Conservation (phyloP, 2,329 filamentous ascomycete genomes). For the Teratosphaeria destructans region DNA sequence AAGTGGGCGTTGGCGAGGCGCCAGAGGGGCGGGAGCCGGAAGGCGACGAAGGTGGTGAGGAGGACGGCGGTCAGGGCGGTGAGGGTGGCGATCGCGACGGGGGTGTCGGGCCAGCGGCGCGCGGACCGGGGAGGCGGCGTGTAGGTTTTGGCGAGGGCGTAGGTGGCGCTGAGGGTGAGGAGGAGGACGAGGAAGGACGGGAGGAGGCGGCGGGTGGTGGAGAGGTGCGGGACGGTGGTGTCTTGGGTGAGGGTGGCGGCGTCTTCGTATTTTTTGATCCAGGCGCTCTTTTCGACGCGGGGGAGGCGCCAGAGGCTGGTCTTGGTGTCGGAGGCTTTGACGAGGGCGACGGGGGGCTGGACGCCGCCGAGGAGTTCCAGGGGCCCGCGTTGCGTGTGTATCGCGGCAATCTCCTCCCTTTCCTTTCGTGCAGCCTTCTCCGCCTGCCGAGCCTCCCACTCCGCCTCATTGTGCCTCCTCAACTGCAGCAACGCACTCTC, state of each 20-base stretch:
- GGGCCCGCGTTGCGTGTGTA: conserved; percentile 17
- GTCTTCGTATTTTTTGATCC: conserved; percentile 29
- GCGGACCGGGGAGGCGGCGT: conserved; percentile 39
- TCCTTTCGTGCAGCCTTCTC: conserved; percentile 10
- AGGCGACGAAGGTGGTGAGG: conserved; percentile 44
- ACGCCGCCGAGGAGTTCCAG: conserved; percentile 22
- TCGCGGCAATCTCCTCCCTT: conserved; percentile 11
- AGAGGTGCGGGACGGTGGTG: conserved; percentile 22
- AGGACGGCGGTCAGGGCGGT: conserved; percentile 52
- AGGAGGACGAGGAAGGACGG: conserved; percentile 33
- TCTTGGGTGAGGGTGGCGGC: conserved; percentile 25
- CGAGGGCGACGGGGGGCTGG: conserved; percentile 14
- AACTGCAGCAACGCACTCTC: conserved; percentile 19
- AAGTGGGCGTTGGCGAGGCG: conserved; percentile 57
- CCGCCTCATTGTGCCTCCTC: conserved; percentile 20
- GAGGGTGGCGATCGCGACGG: conserved; percentile 56
- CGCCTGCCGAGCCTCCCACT: conserved; percentile 18
- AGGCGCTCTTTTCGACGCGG: conserved; percentile 22
- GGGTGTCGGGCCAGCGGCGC: conserved; percentile 50
- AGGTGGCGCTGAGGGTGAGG: conserved; percentile 29
- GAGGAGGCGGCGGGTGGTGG: conserved; percentile 32
- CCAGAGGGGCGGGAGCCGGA: conserved; percentile 58
- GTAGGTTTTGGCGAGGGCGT: conserved; percentile 38
- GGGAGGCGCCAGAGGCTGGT: conserved; percentile 14
- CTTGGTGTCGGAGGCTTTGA: conserved; percentile 11